Conservation (phyloP, 2,329 filamentous ascomycete genomes). For the Fusarium haematococcum region DNA sequence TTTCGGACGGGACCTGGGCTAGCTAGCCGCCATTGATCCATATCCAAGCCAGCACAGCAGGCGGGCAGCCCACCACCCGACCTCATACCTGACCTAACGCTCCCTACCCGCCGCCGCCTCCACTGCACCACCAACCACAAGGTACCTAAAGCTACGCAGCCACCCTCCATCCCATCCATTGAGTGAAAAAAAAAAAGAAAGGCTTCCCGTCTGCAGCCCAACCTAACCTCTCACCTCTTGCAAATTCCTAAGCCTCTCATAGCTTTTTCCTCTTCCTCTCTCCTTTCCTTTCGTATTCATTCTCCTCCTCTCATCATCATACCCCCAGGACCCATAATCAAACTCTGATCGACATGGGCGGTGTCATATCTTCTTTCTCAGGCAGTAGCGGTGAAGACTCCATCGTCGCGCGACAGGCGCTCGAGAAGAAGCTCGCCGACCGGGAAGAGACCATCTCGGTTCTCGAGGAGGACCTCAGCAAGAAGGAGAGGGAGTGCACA, state of each 20-base stretch:
- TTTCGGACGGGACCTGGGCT: slow-evolving; percentile 25
- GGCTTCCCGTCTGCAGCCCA: slow-evolving; percentile 23
- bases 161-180: slow-evolving; percentile 12
- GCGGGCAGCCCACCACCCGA: not conserved
- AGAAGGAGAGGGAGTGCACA: slow-evolving; percentile 54
- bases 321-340: slow-evolving; percentile 27
- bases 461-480: slow-evolving; percentile 48
- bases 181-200: slow-evolving; percentile 16
- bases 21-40: slow-evolving; percentile 20
- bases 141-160: slow-evolving; percentile 3
- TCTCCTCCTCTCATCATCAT: slow-evolving; percentile 15
- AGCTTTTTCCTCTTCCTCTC: slow-evolving; percentile 1
- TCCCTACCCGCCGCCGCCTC: slow-evolving; percentile 15
- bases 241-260: slow-evolving; percentile 16
- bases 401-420: slow-evolving; percentile 47
- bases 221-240: slow-evolving; percentile 28
- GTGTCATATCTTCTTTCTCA: slow-evolving; percentile 55
- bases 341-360: slow-evolving; percentile 51
- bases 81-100: not conserved
- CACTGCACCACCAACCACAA: not conserved
- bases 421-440: slow-evolving; percentile 55
- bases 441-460: slow-evolving; percentile 51
- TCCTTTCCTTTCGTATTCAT: not conserved
- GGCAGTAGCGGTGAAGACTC: slow-evolving; percentile 48
- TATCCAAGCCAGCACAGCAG: not conserved